Percentiles rank a stretch among this genome's conserved stretches.
Evolutionary conservation across 495 filamentous ascomycete species (phyloP).

Genomic region (Penicillium silybi): DNA sequence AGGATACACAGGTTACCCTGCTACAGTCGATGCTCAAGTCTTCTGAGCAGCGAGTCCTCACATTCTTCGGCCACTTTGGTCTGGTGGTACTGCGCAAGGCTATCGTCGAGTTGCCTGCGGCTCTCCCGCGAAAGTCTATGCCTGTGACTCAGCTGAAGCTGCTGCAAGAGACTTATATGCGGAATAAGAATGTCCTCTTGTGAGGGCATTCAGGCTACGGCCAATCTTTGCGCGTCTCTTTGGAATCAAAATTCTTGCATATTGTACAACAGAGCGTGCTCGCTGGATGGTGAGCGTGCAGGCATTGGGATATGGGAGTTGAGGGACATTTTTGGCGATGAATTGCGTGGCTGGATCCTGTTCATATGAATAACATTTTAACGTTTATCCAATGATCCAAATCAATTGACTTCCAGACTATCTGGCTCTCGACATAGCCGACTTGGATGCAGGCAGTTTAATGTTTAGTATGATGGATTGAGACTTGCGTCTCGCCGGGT

Average conservation of each 20-base stretch:
- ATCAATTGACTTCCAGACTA: not conserved
- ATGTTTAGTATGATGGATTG: not conserved
- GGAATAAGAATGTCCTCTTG: conserved; percentile 54
- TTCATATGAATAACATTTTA: not conserved
- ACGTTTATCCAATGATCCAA: not conserved
- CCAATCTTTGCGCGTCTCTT: not conserved
- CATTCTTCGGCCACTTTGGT: conserved; percentile 71
- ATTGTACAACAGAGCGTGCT: not conserved
- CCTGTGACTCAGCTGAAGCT: conserved; percentile 56
- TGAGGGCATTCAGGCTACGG: conserved; percentile 14
- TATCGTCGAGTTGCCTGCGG: conserved; percentile 63
- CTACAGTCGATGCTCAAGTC: conserved; percentile 73
- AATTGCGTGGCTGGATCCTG: not conserved
- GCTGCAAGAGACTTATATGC: conserved; percentile 53
- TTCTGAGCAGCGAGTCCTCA: conserved; percentile 65
- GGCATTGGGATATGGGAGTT: not conserved
- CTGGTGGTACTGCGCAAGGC: conserved; percentile 59
- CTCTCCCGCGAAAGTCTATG: conserved; percentile 45
- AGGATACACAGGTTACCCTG: conserved; percentile 72
- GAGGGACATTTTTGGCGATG: not conserved
- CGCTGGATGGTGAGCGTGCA: not conserved
- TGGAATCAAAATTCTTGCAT: not conserved
- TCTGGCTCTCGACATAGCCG: not conserved
- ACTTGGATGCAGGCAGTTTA: too few species aligned
- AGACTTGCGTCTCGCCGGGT: too few species aligned